phyloP scores from a whole-genome alignment of 139 green algal species.

The Protoeuglena noctilucae region DNA sequence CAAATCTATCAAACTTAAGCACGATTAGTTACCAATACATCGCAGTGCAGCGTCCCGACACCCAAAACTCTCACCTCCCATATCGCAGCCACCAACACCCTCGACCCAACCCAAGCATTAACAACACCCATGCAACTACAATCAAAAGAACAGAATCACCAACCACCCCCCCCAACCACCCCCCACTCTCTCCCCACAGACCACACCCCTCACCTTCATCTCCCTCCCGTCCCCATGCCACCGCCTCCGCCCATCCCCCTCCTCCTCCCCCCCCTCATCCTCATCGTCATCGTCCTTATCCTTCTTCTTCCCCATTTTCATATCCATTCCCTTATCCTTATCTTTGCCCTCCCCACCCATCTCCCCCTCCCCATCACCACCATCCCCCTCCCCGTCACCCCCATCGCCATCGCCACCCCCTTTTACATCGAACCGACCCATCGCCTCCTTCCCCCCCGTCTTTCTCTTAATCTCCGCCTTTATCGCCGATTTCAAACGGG shows the following conservation, averaged over 20 bases:
- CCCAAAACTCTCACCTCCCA: too few relatives aligned
- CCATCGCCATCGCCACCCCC: too few relatives aligned
- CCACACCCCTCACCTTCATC: not conserved
- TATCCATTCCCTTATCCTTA: not conserved
- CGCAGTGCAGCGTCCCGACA: too few relatives aligned
- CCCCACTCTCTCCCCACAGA: slow-evolving; percentile 8
- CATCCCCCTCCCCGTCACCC: too few relatives aligned
- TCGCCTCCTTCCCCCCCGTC: not conserved
- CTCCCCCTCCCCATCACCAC: not conserved
- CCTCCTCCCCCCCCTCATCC: slow-evolving; percentile 14
- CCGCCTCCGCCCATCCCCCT: not conserved
- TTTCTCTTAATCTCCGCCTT: not conserved
- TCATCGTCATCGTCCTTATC: slow-evolving; percentile 9
- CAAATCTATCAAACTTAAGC: too few relatives aligned
- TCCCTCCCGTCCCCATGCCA: not conserved
- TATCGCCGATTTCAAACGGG: not conserved
- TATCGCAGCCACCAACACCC: too few relatives aligned
- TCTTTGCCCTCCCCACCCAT: not conserved
- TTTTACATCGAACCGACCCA: too few relatives aligned
- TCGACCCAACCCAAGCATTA: too few relatives aligned
- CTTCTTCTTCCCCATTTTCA: not conserved
- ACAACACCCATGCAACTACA: too few relatives aligned
- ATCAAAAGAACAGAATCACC: too few relatives aligned
- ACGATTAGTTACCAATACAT: too few relatives aligned
- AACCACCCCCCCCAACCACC: too few relatives aligned